Evolutionary conservation across 208 protist species (phyloP), one percentile per base, ranked within the genome.

Genomic region (Lotmaria passim): DNA sequence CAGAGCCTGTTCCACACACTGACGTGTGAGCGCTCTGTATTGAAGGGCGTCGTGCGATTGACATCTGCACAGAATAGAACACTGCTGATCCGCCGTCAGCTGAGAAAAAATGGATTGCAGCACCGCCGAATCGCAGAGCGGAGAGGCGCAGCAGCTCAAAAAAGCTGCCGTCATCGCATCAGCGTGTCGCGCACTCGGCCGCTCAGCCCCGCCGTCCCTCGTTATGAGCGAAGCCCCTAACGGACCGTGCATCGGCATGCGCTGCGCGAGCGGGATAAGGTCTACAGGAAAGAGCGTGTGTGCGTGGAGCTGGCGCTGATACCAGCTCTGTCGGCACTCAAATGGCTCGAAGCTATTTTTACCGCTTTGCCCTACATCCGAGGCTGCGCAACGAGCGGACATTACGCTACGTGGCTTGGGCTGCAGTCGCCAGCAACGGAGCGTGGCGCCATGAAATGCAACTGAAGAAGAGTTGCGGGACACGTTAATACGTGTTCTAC

Each of bases 71-170:
- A 77, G 55, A 26, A 70, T 61, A 2, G 41, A 17, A 23, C 62
- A 71, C 26, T 77, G 71, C 24, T 77, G 71, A 8, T 71, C 71
- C 19, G 56, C 56, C 19, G 12, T 47, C 21, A 77, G 55, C 57
- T 77, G 63, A 26, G 33, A 23, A 21, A 65, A 77, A 14, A 77
- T 61, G 0, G 47, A 59, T 5, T 14, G 39, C 31, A 77, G 39
- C 34, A 53, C 60, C 2, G n/a, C 39, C 30, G 7, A 36, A 31
- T 77, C 47, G 28, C 62, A 77, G 15, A 60, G 31, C 4, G 71
- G 28, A 12, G 63, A 66, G 21, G 24, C 15, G 33, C 63, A 77
- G 57, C 71, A 77, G 63, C 63, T 71, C 17, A 70, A 26, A 71
- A 77, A 77, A 6, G 61, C 31, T 19, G 70, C 71, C 24, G 57